phyloP scores from a whole-genome alignment of 805 yeast genomes.

The Pichia membranifaciens region DNA sequence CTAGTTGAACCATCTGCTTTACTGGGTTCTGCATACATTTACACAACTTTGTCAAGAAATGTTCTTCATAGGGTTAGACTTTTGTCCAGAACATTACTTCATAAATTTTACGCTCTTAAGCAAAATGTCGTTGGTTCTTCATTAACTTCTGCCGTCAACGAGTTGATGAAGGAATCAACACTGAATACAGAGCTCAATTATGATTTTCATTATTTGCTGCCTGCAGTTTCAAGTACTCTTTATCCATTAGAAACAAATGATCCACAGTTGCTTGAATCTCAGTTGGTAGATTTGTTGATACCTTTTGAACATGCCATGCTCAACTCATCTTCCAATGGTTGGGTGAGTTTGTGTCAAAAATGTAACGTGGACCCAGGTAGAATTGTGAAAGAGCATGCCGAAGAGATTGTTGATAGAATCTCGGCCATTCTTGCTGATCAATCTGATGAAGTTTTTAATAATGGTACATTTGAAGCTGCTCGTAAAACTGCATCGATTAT shows the following conservation, averaged over 20 bases:
- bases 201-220: constrained; percentile 26
- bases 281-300: constrained; percentile 37
- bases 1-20: constrained; percentile 15
- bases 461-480: constrained; percentile 48
- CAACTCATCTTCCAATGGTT: constrained; percentile 42
- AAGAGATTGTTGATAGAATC: constrained; percentile 23
- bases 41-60: constrained; percentile 37
- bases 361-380: constrained; percentile 60
- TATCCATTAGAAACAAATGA: constrained; percentile 16
- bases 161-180: constrained; percentile 13
- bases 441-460: constrained; percentile 26
- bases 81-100: constrained; percentile 30
- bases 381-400: constrained; percentile 34
- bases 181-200: constrained; percentile 20
- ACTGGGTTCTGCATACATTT: constrained; percentile 47
- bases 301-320: constrained; percentile 39
- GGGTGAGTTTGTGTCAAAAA: constrained; percentile 72
- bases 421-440: constrained; percentile 14
- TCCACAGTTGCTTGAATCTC: constrained; percentile 23
- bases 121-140: constrained; percentile 39
- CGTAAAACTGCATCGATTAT: constrained; percentile 41
- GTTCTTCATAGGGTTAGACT: constrained; percentile 33
- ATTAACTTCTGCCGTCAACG: constrained; percentile 39
- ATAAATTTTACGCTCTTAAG: constrained; percentile 27
- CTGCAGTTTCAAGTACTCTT: constrained; percentile 33